Conservation (phyloP, 441 rosid genomes). For the Gossypium schwendimanii region DNA sequence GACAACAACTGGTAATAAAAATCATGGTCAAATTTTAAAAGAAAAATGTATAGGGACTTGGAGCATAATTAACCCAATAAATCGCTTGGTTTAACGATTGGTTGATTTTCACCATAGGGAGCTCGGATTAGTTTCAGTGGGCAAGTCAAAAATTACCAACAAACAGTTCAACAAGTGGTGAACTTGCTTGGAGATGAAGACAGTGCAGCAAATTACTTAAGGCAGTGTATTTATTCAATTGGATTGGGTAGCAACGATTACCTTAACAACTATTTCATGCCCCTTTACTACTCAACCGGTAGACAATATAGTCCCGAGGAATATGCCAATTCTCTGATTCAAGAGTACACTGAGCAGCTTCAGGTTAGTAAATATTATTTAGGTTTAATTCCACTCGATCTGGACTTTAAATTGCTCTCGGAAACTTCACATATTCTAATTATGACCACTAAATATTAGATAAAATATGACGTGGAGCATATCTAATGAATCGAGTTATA, state of each 20-base stretch:
- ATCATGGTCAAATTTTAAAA: too few species aligned
- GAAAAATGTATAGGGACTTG: too few species aligned
- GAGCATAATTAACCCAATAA: too few species aligned
- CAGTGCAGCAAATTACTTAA: slow-evolving; percentile 46
- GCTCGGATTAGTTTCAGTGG: slow-evolving; percentile 65
- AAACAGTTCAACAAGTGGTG: slow-evolving; percentile 53
- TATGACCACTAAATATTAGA: too few species aligned
- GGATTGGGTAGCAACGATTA: slow-evolving; percentile 87
- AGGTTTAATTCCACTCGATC: too few species aligned
- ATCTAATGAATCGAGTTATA: too few species aligned
- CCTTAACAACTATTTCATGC: slow-evolving; percentile 88
- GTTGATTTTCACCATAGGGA: slow-evolving; percentile 35
- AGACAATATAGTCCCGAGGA: slow-evolving; percentile 47
- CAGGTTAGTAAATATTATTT: slow-evolving; percentile 23
- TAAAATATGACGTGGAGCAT: too few species aligned
- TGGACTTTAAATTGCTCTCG: too few species aligned
- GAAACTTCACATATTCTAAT: too few species aligned
- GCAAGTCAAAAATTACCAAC: slow-evolving; percentile 64
- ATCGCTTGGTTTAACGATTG: too few species aligned
- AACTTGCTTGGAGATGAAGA: slow-evolving; percentile 54
- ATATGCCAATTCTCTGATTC: slow-evolving; percentile 46
- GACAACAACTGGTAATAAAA: slow-evolving; percentile 58
- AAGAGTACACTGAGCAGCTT: slow-evolving; percentile 50
- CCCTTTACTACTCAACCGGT: slow-evolving; percentile 48
- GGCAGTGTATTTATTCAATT: slow-evolving; percentile 60